Evolutionary conservation across 768 basidiomycete species (phyloP).

Genomic region (Artomyces pyxidatus): DNA sequence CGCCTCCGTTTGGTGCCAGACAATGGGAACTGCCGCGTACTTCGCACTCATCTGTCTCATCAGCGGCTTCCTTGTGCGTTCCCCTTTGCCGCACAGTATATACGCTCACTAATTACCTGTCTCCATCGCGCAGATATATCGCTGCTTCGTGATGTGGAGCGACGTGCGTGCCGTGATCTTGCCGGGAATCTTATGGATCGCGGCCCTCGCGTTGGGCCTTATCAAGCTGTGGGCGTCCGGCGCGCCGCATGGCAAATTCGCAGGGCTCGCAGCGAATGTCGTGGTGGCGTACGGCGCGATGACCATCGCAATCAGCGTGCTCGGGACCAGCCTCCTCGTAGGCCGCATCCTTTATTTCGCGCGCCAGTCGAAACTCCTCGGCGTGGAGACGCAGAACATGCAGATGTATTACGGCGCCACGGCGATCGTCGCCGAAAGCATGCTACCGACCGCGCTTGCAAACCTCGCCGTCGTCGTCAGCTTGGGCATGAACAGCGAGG

Average conservation of each 20-base stretch:
- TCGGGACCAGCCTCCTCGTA: background rate
- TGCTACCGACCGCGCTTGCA: background rate
- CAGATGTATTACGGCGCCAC: background rate
- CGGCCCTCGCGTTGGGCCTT: background rate
- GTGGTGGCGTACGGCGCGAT: background rate
- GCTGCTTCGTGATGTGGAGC: background rate
- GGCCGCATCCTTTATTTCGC: background rate
- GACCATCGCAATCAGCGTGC: background rate
- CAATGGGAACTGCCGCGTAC: conserved; percentile 15
- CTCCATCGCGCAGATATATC: background rate
- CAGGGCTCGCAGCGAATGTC: background rate
- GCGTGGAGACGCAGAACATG: background rate
- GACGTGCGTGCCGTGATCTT: background rate
- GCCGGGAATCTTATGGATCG: background rate
- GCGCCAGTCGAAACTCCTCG: background rate
- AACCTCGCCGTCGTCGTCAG: background rate
- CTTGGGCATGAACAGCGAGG: background rate
- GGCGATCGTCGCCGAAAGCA: background rate
- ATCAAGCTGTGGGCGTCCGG: background rate
- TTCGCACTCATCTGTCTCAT: conserved; percentile 26
- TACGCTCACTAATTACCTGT: too few relatives aligned
- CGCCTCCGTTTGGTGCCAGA: conserved; percentile 23
- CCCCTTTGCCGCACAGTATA: too few relatives aligned
- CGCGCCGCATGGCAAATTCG: background rate
- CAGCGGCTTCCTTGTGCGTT: conserved; percentile 31